Evolutionary conservation across 2,329 filamentous ascomycete genomes (phyloP).

Genomic region (Colletotrichum paranaense): DNA sequence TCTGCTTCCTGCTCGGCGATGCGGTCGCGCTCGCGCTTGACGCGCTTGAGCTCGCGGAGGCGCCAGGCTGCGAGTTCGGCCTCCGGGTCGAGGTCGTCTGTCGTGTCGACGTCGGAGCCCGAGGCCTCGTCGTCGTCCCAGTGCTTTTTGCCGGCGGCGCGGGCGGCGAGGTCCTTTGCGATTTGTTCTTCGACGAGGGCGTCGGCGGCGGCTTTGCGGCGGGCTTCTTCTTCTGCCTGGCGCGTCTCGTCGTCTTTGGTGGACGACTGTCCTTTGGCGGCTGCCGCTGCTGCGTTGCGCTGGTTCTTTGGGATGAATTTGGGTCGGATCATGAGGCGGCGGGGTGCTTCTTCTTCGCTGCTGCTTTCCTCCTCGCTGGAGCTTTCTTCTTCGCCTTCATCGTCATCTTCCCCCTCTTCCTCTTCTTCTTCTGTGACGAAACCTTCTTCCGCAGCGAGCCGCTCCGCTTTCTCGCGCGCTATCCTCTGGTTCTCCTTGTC

Average conservation of each 20-base stretch:
- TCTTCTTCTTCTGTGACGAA: constrained; percentile 70
- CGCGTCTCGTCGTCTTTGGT: constrained; percentile 48
- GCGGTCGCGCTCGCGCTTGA: constrained; percentile 86
- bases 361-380: constrained; percentile 56
- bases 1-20: constrained; percentile 89
- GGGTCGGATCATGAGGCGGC: constrained; percentile 69
- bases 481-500: constrained; percentile 59
- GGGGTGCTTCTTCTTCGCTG: constrained; percentile 68
- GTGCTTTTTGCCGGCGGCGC: constrained; percentile 80
- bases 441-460: constrained; percentile 67
- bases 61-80: constrained; percentile 95
- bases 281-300: constrained; percentile 46
- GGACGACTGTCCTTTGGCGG: constrained; percentile 39
- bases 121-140: constrained; percentile 80
- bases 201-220: constrained; percentile 78
- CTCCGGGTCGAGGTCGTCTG: constrained; percentile 85
- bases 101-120: constrained; percentile 85
- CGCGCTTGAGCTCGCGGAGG: constrained; percentile 86
- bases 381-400: constrained; percentile 44
- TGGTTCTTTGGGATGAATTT: constrained; percentile 73
- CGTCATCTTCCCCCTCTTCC: constrained; percentile 54
- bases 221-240: constrained; percentile 68
- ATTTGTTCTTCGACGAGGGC: constrained; percentile 90
- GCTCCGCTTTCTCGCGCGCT: constrained; percentile 62
- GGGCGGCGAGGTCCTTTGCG: constrained; percentile 80